A percentile compares a stretch with the other conserved stretches of the same genome.
Conservation (phyloP, 306 rosid species). For the Pachyrhizus erosus region DNA sequence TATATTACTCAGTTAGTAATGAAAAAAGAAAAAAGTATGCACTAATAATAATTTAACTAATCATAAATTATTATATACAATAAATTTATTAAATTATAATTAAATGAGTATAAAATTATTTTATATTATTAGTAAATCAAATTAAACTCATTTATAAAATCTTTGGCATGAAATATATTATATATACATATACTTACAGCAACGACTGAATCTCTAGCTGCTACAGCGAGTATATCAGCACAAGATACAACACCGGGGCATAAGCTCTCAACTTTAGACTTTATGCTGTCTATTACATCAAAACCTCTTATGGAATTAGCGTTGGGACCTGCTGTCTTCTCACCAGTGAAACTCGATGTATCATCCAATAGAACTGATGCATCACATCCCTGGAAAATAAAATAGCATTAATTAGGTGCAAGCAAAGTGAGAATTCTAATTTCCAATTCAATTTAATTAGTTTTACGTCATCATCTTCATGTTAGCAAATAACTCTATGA, state of each 20-base stretch:
- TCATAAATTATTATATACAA: too few relatives aligned
- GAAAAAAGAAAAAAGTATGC: too few relatives aligned
- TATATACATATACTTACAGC: slow-evolving; percentile 47
- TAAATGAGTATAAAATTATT: too few relatives aligned
- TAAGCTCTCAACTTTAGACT: slow-evolving; percentile 51
- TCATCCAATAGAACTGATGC: slow-evolving; percentile 69
- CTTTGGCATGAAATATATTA: neutral
- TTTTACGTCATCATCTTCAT: slow-evolving; percentile 18
- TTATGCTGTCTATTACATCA: slow-evolving; percentile 64
- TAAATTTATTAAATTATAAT: too few relatives aligned
- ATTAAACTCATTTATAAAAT: too few relatives aligned
- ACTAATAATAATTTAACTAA: too few relatives aligned
- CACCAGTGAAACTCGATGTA: slow-evolving; percentile 70
- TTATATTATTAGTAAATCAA: too few relatives aligned
- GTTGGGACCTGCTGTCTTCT: slow-evolving; percentile 62
- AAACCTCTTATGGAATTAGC: slow-evolving; percentile 61
- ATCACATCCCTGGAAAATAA: slow-evolving; percentile 67
- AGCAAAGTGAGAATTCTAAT: neutral
- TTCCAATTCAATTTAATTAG: neutral
- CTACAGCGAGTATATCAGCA: slow-evolving; percentile 68
- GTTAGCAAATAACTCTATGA: neutral
- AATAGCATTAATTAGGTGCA: neutral
- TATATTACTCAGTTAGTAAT: too few relatives aligned
- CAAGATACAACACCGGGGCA: slow-evolving; percentile 70
- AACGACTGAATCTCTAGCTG: slow-evolving; percentile 71